These are phyloP conservation scores for Bipolaris cookei DNA, from an alignment of 2,329 filamentous ascomycete genomes.

Conservation along the genomic window DNA sequence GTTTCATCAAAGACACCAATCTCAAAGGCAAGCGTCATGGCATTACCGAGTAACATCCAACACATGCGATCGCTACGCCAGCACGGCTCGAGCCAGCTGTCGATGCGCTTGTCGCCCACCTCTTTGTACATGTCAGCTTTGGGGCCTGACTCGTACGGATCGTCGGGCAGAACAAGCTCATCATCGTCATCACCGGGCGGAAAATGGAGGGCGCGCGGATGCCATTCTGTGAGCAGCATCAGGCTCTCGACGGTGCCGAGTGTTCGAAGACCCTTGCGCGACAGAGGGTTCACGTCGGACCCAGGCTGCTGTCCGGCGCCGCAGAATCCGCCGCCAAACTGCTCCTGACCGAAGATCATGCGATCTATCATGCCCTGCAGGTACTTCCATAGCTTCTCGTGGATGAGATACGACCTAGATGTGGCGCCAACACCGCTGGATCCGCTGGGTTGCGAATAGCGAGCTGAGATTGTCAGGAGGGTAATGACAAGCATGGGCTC, in stretches of 20 bases:
- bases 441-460: slow-evolving; percentile 80
- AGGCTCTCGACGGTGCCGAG: slow-evolving; percentile 93
- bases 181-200: slow-evolving; percentile 74
- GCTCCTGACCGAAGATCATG: slow-evolving; percentile 93
- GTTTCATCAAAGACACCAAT: slow-evolving; percentile 94
- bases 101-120: slow-evolving; percentile 83
- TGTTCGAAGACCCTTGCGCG: slow-evolving; percentile 75
- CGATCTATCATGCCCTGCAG: slow-evolving; percentile 94
- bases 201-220: slow-evolving; percentile 92
- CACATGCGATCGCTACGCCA: slow-evolving; percentile 93
- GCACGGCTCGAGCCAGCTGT: slow-evolving; percentile 94
- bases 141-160: slow-evolving; percentile 60
- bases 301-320: slow-evolving; percentile 71
- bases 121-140: slow-evolving; percentile 56
- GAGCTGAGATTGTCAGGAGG: slow-evolving; percentile 86
- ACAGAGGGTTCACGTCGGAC: slow-evolving; percentile 68
- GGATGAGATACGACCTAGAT: slow-evolving; percentile 87
- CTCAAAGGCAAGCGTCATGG: slow-evolving; percentile 88
- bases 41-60: slow-evolving; percentile 95
- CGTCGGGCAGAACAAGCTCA: slow-evolving; percentile 70
- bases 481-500: slow-evolving; percentile 94
- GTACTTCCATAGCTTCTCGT: slow-evolving; percentile 94
- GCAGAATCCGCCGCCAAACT: slow-evolving; percentile 87
- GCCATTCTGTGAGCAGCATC: slow-evolving; percentile 95
- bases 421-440: slow-evolving; percentile 69